Base-by-base conservation (phyloP, 306 rosid species). In the Neltuma alba region DNA sequence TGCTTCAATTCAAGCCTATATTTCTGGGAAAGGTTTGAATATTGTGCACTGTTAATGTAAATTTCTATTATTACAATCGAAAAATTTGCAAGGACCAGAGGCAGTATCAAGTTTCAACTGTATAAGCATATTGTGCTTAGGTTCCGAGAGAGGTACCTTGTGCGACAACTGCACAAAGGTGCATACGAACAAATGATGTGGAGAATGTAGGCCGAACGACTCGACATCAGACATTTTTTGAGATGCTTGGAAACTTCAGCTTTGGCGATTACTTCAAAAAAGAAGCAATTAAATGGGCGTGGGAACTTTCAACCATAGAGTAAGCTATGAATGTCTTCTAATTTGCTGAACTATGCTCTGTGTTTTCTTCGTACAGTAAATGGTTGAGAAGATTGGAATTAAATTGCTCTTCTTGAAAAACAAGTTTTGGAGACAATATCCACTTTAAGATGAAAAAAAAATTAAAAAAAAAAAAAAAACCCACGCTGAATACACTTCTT, bases 231-330 rank as follows among this genome's bases (percentile, higher is more conserved):
- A 92, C 97, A 69, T 92, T 94, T 76, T 94, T 94, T 76, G 97
- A 94, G 88, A 92, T 94, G 98, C 98, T 94, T 76, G 98, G 97
- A 64, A 94, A 94, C 88, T 94, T 94, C 88, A 94, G 97, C 87
- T 92, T 92, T 87, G 97, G 97, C 37, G 92, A 94, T 89, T 94
- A 91, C 92, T 94, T 94, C 92, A 94, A 94, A 89, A 84, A 80
- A 83, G 93, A 94, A 81, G 98, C 97, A 74, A 92, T 92, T 85
- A 82, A 73, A 40, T 94, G 97, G 98, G 98, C 98, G 12, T 94
- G 98, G 98, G 95, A 94, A 58, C 91, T 94, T 81, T 70, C 98
- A 36, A 94, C 97, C 71, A 27, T 79, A 9, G 93, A 94, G 99
- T 94, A 87, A 77, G 91, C 86, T 54, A 66, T 23, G 14, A 37